Base-by-base conservation (phyloP, 164 flowering plant species). In the Magnolia sinica region DNA sequence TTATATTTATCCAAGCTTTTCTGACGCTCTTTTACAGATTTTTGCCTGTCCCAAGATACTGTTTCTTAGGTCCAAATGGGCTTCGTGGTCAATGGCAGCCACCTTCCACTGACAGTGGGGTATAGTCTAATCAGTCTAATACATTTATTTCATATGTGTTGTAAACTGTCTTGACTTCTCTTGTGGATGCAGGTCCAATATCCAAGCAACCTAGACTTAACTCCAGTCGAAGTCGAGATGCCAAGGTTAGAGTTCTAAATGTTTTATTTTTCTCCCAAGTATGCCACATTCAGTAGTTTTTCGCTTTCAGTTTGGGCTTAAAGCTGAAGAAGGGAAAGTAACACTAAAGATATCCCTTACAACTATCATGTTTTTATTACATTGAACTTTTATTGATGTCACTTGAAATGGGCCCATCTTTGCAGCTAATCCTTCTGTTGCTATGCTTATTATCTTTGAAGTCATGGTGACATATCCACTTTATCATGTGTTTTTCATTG, bases 11-110 rank as follows among this genome's bases (percentile, higher is more conserved):
- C 45, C 45, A 37, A 0, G 6, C 45, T 37, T 37, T 37, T 37
- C 45, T 37, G 5, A 37, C 3, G 45, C 13, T 23, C 9, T 68
- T 68, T 76, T 83, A 68, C 78, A 90, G 98, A 69, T 80, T 92
- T 72, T 59, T 90, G 24, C 86, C 72, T 76, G 78, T 87, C 63
- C 88, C 87, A 37, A 90, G 84, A 74, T 98, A 96, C 85, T 94
- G 98, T 80, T 87, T 96, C 74, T 79, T 96, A 70, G 99, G 99
- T 68, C 95, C 96, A 29, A 91, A 81, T 85, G 99, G 99, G 71
- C 94, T 96, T 79, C 79, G 73, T 78, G 96, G 89, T 51, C 91
- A 88, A 73, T 94, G 96, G 96, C 91, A 89, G 74, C 91, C 94
- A 52, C 97, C 99, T 66, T 78, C 50, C 66, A 83, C 70, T 81